Evolutionary conservation across 176 grass and related monocot genomes (phyloP).

Genomic region (Oryza meridionalis): DNA sequence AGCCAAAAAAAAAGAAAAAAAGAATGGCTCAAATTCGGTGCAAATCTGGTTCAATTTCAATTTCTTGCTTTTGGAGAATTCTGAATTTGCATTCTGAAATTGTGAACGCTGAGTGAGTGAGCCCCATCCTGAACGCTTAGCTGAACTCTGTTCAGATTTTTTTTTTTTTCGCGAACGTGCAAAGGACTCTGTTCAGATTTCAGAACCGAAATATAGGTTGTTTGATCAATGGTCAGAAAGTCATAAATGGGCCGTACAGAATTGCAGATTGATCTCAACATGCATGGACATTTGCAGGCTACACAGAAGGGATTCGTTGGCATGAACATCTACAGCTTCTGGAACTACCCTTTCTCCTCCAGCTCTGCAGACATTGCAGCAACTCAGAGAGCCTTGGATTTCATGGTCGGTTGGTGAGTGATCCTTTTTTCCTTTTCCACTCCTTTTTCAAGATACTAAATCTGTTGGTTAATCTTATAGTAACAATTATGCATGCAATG

Average conservation of each 20-base stretch:
- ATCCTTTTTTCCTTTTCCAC: not conserved
- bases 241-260: not conserved
- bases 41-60: no score
- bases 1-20: no score
- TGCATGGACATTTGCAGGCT: conserved; percentile 37
- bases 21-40: not conserved
- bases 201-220: not conserved
- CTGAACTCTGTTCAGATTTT: not conserved
- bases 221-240: not conserved
- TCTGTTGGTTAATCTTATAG: not conserved
- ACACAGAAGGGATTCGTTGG: conserved; percentile 67
- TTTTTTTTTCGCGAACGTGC: no score
- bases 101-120: no score
- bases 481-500: not conserved
- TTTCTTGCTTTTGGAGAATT: no score
- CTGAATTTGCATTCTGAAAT: no score
- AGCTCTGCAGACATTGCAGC: conserved; percentile 52
- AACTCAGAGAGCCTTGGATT: conserved; percentile 61
- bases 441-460: not conserved
- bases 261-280: not conserved
- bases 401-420: conserved; percentile 67
- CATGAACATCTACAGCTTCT: conserved; percentile 74
- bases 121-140: not conserved
- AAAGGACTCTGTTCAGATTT: not conserved
- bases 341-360: conserved; percentile 61